Evolutionary conservation across 2,329 filamentous ascomycete genomes (phyloP).

Genomic region (Daldinia sp.): DNA sequence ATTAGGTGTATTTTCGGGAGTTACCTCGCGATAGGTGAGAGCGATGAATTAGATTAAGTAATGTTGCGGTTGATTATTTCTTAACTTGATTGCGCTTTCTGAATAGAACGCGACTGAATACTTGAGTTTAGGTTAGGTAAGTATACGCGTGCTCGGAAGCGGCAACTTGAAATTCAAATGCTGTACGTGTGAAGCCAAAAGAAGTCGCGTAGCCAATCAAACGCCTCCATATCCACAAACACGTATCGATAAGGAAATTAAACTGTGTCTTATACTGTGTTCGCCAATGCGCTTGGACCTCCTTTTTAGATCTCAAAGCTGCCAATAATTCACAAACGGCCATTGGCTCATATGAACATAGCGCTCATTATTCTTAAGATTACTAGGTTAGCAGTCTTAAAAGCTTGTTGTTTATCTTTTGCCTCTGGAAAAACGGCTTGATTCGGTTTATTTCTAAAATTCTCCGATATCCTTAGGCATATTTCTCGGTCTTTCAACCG

Average conservation of each 20-base stretch:
- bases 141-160: slow-evolving; percentile 9
- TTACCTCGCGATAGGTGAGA: not conserved
- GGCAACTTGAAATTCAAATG: slow-evolving; percentile 5
- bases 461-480: not conserved
- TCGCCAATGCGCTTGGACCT: slow-evolving; percentile 29
- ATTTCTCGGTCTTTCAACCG: not conserved
- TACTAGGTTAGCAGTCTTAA: not conserved
- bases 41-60: not conserved
- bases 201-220: slow-evolving; percentile 25
- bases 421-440: not conserved
- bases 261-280: slow-evolving; percentile 33
- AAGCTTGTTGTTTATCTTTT: not conserved
- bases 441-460: not conserved
- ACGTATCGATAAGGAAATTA: slow-evolving; percentile 4
- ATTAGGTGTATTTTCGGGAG: not conserved
- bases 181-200: slow-evolving; percentile 23
- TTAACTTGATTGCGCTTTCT: slow-evolving; percentile 15
- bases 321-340: slow-evolving; percentile 15
- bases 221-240: not conserved
- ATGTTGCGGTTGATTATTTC: not conserved
- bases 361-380: slow-evolving; percentile 3
- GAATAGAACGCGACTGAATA: not conserved
- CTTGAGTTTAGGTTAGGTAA: not conserved
- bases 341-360: not conserved
- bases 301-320: slow-evolving; percentile 13